phyloP scores from a whole-genome alignment of 2,329 filamentous ascomycete species.

The Sphaerulina musiva region DNA sequence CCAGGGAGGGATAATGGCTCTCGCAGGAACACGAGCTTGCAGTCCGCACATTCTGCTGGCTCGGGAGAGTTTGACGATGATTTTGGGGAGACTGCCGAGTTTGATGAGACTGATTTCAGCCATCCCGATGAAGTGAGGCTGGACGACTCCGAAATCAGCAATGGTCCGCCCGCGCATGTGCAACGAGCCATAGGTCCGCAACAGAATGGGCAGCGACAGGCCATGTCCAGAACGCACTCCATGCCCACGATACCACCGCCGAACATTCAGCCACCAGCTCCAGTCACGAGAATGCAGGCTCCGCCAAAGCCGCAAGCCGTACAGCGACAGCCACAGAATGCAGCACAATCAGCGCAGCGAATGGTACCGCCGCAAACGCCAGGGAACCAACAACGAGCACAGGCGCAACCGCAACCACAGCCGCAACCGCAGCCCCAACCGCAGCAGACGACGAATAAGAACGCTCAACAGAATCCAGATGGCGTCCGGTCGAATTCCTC shows the following conservation, averaged over 20 bases:
- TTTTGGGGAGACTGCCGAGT: constrained; percentile 46
- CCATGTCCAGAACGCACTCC: constrained; percentile 28
- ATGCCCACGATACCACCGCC: constrained; percentile 30
- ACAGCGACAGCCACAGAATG: constrained; percentile 19
- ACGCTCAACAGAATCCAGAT: constrained; percentile 16
- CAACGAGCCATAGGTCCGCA: constrained; percentile 15
- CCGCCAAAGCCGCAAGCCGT: constrained; percentile 23
- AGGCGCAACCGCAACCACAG: constrained; percentile 19
- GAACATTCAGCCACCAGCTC: constrained; percentile 25
- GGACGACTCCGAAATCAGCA: constrained; percentile 29
- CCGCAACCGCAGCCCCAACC: constrained; percentile 19
- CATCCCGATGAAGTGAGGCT: constrained; percentile 72
- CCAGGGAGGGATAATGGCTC: constrained; percentile 15
- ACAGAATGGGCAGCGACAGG: constrained; percentile 22
- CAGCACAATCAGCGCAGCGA: constrained; percentile 20
- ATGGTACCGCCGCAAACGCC: constrained; percentile 29
- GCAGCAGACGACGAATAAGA: constrained; percentile 13
- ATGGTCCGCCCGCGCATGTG: constrained; percentile 19
- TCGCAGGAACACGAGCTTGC: constrained; percentile 26
- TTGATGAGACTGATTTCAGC: constrained; percentile 52
- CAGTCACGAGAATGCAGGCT: constrained; percentile 20
- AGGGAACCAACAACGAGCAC: constrained; percentile 26
- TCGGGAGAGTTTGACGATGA: constrained; percentile 49
- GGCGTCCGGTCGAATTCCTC: constrained; percentile 29
- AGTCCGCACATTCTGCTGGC: constrained; percentile 29